These are phyloP conservation scores for Taxillus chinensis DNA, from an alignment of 164 flowering plant genomes.

Conservation along the genomic window DNA sequence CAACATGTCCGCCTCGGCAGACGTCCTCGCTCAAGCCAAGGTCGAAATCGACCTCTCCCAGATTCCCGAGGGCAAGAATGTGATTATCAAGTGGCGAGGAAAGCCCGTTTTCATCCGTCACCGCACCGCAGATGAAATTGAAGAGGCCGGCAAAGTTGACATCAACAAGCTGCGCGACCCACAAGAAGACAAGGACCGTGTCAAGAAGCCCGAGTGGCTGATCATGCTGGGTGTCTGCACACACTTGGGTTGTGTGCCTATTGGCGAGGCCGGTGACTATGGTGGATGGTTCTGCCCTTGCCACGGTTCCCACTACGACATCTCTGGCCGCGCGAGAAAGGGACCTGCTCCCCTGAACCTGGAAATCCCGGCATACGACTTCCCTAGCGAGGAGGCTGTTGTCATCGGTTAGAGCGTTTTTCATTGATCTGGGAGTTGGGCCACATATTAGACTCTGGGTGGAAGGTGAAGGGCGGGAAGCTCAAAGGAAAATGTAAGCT, in stretches of 20 bases:
- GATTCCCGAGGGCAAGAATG: slow-evolving; percentile 41
- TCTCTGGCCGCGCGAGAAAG: slow-evolving; percentile 42
- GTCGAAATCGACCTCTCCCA: slow-evolving; percentile 43
- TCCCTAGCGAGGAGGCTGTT: too few species aligned
- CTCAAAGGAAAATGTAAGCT: too few species aligned
- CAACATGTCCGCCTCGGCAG: slow-evolving; percentile 49
- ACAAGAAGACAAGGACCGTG: slow-evolving; percentile 32
- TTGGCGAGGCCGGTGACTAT: slow-evolving; percentile 44
- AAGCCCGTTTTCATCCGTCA: slow-evolving; percentile 51
- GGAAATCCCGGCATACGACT: slow-evolving; percentile 46
- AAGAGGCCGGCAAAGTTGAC: slow-evolving; percentile 42
- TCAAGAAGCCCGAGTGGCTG: slow-evolving; percentile 43
- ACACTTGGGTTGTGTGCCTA: slow-evolving; percentile 45
- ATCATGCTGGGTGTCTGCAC: slow-evolving; percentile 40
- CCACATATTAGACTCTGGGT: too few species aligned
- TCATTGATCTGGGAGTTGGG: too few species aligned
- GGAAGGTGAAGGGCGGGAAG: too few species aligned
- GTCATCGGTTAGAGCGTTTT: too few species aligned
- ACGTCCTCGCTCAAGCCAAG: slow-evolving; percentile 49
- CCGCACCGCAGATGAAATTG: slow-evolving; percentile 43
- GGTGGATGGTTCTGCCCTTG: slow-evolving; percentile 56
- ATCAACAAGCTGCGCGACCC: slow-evolving; percentile 37
- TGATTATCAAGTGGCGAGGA: slow-evolving; percentile 55
- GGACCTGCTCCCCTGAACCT: slow-evolving; percentile 44
- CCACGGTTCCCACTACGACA: slow-evolving; percentile 48